These are phyloP conservation scores for Xylariaceae sp. DNA, from an alignment of 2,329 filamentous ascomycete genomes.

Conservation along the genomic window DNA sequence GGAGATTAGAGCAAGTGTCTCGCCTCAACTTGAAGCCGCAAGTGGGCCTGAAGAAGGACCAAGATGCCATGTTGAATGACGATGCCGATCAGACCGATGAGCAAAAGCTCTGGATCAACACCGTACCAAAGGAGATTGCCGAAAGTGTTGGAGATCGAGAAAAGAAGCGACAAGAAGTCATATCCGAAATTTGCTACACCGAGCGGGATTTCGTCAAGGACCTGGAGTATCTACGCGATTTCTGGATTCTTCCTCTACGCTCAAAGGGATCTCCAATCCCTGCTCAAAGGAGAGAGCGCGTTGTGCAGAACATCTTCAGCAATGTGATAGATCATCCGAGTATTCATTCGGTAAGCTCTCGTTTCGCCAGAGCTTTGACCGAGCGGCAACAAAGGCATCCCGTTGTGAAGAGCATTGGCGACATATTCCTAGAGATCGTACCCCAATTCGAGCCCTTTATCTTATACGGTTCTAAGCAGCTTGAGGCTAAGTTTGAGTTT, in stretches of 20 bases:
- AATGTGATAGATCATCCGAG: constrained; percentile 82
- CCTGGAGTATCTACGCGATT: constrained; percentile 93
- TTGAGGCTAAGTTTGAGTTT: constrained; percentile 97
- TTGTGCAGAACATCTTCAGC: constrained; percentile 90
- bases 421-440: constrained; percentile 90
- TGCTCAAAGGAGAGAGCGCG: constrained; percentile 78
- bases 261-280: constrained; percentile 84
- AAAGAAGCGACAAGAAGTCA: constrained; percentile 97
- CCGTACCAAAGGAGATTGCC: constrained; percentile 89
- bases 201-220: constrained; percentile 99
- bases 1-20: constrained; percentile 90
- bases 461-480: constrained; percentile 88
- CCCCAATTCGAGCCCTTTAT: constrained; percentile 95
- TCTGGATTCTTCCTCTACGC: constrained; percentile 93
- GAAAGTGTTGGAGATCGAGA: constrained; percentile 86
- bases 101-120: constrained; percentile 99
- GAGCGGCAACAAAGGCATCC: constrained; percentile 85
- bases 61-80: constrained; percentile 59
- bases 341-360: constrained; percentile 86
- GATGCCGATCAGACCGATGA: constrained; percentile 82
- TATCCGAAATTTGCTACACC: constrained; percentile 97
- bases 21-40: constrained; percentile 90
- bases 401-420: constrained; percentile 84
- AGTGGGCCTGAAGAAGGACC: constrained; percentile 71
- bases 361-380: constrained; percentile 83